phyloP scores from a whole-genome alignment of 352 stramenopile genomes.

The Globisporangium paroecandrum region DNA sequence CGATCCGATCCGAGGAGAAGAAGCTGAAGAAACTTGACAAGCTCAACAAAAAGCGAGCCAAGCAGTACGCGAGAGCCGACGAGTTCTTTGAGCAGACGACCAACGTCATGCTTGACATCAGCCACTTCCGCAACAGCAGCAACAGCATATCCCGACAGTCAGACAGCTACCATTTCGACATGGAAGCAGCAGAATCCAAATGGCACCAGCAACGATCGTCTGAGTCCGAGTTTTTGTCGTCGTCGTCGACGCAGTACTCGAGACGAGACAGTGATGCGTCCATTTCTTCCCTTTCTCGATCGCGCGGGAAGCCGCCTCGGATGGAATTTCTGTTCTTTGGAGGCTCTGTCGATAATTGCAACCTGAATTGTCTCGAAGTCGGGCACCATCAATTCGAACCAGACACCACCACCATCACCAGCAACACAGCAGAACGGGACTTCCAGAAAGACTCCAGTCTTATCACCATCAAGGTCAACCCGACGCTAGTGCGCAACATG shows the following conservation, averaged over 20 bases:
- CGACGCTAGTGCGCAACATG: constrained; percentile 44
- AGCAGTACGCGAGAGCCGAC: constrained; percentile 17
- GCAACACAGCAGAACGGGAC: not conserved
- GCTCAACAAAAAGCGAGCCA: constrained; percentile 16
- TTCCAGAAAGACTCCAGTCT: constrained; percentile 18
- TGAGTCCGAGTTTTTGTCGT: not conserved
- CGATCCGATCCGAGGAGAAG: constrained; percentile 30
- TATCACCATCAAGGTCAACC: constrained; percentile 31
- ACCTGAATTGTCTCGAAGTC: constrained; percentile 30
- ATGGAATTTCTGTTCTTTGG: constrained; percentile 66
- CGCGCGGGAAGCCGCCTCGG: constrained; percentile 14
- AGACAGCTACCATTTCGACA: constrained; percentile 15
- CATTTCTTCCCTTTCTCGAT: not conserved
- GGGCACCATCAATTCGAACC: constrained; percentile 19
- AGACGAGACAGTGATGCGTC: not conserved
- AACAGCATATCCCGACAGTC: constrained; percentile 2
- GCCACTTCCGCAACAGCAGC: constrained; percentile 8
- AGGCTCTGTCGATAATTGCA: constrained; percentile 34
- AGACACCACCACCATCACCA: constrained; percentile 9
- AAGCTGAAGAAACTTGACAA: constrained; percentile 33
- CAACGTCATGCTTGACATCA: not conserved
- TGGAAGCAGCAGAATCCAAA: constrained; percentile 7
- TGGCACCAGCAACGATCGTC: constrained; percentile 7
- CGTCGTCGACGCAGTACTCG: not conserved
- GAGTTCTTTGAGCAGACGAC: constrained; percentile 18